Evolutionary conservation across 202 grass and related monocot genomes (phyloP).

Genomic region (Saccharum hybrid): DNA sequence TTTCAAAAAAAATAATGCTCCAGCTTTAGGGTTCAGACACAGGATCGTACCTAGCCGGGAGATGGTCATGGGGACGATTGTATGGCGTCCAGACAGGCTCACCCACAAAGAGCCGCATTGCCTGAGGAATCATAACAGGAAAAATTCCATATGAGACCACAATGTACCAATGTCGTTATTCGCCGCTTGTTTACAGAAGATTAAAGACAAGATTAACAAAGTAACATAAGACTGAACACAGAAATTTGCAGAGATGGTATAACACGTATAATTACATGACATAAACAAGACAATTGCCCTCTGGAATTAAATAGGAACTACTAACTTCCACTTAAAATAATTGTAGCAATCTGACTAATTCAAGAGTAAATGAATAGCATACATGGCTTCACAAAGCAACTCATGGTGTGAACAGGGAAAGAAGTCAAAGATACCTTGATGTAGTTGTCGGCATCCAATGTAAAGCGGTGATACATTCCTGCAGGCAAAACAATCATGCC

Average conservation of each 20-base stretch:
- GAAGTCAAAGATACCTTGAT: constrained; percentile 72
- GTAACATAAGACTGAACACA: neutral
- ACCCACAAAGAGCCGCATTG: constrained; percentile 93
- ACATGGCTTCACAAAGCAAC: neutral
- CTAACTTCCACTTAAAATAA: neutral
- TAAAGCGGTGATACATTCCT: constrained; percentile 98
- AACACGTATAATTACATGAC: neutral
- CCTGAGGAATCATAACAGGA: constrained; percentile 48
- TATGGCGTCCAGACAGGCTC: constrained; percentile 88
- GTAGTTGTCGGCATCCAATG: constrained; percentile 77
- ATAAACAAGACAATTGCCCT: neutral
- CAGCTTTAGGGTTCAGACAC: neutral
- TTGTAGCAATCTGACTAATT: neutral
- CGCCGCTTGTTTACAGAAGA: neutral
- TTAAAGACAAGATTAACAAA: neutral
- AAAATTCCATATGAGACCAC: neutral
- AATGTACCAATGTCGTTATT: neutral
- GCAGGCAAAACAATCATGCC: constrained; percentile 98
- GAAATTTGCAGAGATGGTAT: neutral
- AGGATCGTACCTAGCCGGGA: constrained; percentile 63
- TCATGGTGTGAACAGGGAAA: neutral
- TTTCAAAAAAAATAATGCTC: neutral
- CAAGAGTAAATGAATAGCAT: neutral
- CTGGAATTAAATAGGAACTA: neutral
- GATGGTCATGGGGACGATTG: constrained; percentile 93